phyloP scores from a whole-genome alignment of 192 early-diverging fungal genomes.

The Lobosporangium transversale region DNA sequence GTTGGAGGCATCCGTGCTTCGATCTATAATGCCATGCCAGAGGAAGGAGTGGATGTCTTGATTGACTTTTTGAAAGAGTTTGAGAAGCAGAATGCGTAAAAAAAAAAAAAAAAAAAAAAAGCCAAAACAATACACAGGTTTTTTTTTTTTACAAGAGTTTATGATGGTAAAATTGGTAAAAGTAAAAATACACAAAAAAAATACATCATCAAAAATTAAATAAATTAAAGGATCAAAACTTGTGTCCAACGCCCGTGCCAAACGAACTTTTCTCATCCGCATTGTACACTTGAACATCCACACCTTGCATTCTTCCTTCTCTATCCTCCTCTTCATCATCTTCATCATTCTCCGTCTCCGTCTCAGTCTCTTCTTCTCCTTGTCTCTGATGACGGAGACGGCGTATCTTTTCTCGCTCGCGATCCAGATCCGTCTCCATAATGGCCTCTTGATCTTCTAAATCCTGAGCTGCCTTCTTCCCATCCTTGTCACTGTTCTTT shows the following conservation, averaged over 20 bases:
- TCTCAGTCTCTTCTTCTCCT: background rate
- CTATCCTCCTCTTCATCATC: conserved; percentile 15
- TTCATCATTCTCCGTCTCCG: conserved; percentile 5
- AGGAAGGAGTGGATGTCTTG: conserved; percentile 84
- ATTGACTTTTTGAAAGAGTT: conserved; percentile 88
- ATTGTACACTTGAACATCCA: background rate
- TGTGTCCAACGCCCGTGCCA: background rate
- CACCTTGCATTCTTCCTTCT: too few relatives aligned
- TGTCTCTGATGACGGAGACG: background rate
- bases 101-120: background rate
- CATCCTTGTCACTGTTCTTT: conserved; percentile 9
- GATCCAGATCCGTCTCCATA: conserved; percentile 50
- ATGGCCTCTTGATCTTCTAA: conserved; percentile 44
- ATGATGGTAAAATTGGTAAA: too few relatives aligned
- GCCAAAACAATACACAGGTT: too few relatives aligned
- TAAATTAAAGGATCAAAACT: too few relatives aligned
- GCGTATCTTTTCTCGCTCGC: too few relatives aligned
- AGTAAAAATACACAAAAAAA: too few relatives aligned
- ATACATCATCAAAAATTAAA: too few relatives aligned
- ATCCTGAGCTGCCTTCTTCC: conserved; percentile 12
- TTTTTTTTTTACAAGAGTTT: too few relatives aligned
- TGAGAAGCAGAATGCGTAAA: conserved; percentile 58
- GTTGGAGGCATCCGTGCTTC: conserved; percentile 93
- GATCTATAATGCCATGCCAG: conserved; percentile 93
- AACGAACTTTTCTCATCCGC: background rate